Evolutionary conservation across 1,139 yeast genomes (phyloP).

Genomic region (Nakaseomyces bracarensis): DNA sequence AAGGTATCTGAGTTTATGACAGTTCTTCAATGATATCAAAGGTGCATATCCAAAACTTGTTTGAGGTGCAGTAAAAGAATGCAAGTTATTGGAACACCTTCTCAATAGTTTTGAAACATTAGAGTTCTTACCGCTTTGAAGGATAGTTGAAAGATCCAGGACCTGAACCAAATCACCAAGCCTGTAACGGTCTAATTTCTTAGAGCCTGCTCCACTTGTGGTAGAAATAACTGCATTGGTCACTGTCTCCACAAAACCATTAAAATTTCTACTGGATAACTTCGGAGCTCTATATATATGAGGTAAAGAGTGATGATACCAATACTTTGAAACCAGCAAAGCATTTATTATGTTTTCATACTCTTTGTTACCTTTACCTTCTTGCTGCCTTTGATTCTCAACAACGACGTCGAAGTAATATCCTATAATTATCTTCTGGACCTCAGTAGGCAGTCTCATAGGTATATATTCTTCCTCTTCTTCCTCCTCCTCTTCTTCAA

Average conservation of each 20-base stretch:
- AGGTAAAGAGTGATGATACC: constrained; percentile 54
- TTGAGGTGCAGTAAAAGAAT: constrained; percentile 80
- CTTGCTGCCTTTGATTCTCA: neutral
- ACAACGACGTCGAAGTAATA: neutral
- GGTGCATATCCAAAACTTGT: constrained; percentile 93
- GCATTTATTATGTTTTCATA: constrained; percentile 41
- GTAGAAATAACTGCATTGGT: constrained; percentile 25
- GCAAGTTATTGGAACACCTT: constrained; percentile 57
- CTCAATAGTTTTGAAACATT: constrained; percentile 74
- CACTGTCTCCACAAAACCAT: constrained; percentile 63
- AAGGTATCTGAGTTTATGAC: constrained; percentile 52
- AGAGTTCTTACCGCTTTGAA: constrained; percentile 91
- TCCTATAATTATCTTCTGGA: neutral
- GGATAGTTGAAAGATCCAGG: constrained; percentile 66
- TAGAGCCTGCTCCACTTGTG: neutral
- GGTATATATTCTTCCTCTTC: neutral
- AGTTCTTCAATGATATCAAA: constrained; percentile 63
- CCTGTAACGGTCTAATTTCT: constrained; percentile 27
- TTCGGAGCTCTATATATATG: constrained; percentile 55
- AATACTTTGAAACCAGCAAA: constrained; percentile 51
- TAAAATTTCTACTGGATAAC: constrained; percentile 60
- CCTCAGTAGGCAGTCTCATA: neutral
- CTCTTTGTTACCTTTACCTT: constrained; percentile 1
- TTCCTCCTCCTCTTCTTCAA: neutral
- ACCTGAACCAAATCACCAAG: constrained; percentile 40